Evolutionary conservation across 2,329 filamentous ascomycete genomes (phyloP), one percentile per base, ranked within the genome.

Genomic region (Fusarium penzigii): DNA sequence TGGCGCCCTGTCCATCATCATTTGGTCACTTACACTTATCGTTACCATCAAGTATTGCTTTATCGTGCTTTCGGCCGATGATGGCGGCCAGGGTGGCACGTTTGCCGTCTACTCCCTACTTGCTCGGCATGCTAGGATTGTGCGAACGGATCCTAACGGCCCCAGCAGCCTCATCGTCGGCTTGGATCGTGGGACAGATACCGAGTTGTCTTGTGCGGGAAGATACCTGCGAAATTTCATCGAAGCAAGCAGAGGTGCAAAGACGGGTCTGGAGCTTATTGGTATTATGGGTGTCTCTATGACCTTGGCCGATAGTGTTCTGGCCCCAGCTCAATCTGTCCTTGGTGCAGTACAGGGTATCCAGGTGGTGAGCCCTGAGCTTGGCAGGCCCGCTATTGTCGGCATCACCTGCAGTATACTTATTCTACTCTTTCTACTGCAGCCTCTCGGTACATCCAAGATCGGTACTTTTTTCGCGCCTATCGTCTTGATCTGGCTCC

Each of bases 21-120:
- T 88, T 41, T 88, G 85, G 85, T 80, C 83, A 0, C 68, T 88
- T 25, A 86, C 82, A 16, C 70, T 88, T 50, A 86, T 88, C 71
- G 85, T 88, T 25, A 86, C 83, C 0, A 59, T 86, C 50, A 89
- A 89, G 71, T 88, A 88, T 63, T 74, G 84, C 34, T 72, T 86
- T 56, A 81, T 88, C 64, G 79, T 89, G 36, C 69, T 89, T 2
- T 72, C 71, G 32, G 85, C 85, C 42, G 85, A 88, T 65, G 84
- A 88, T 53, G 84, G 88, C 64, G 85, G 86, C 38, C 83, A 88
- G 61, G 86, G 85, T 17, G 85, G 85, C 25, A 88, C 84, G 0
- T 88, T 88, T 66, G 82, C 79, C n/a, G 78, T 83, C 29, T 88
- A 87, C 67, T 83, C 80, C 3, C 70, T 88, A 12, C 75, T 88